Conservation (phyloP, 768 basidiomycete species). For the Lyophyllum shimeji region DNA sequence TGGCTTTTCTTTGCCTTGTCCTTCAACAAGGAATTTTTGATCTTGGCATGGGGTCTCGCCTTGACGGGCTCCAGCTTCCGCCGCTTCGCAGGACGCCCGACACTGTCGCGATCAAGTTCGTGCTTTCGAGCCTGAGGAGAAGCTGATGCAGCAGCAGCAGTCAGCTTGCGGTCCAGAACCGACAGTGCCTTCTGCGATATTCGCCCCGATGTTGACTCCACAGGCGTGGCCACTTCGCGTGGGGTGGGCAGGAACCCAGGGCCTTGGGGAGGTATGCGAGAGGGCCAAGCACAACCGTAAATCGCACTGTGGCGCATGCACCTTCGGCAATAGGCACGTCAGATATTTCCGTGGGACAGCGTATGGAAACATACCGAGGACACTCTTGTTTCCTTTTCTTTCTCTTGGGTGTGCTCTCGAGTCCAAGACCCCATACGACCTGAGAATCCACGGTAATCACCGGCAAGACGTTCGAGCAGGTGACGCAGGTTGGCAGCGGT, state of each 20-base stretch:
- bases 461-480: slow-evolving; percentile 69
- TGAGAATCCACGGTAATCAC: slow-evolving; percentile 74
- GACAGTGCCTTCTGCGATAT: slow-evolving; percentile 51
- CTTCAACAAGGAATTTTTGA: slow-evolving; percentile 12
- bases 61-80: slow-evolving; percentile 43
- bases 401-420: slow-evolving; percentile 52
- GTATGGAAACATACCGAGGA: slow-evolving; percentile 56
- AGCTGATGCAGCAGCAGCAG: slow-evolving; percentile 33
- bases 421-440: slow-evolving; percentile 70
- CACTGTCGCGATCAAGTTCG: slow-evolving; percentile 27
- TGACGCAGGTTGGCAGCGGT: slow-evolving; percentile 67
- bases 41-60: slow-evolving; percentile 26
- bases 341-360: slow-evolving; percentile 8
- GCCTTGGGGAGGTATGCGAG: slow-evolving; percentile 53
- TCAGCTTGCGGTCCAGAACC: slow-evolving; percentile 55
- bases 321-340: slow-evolving; percentile 30
- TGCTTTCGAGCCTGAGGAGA: slow-evolving; percentile 31
- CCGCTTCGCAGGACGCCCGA: slow-evolving; percentile 44
- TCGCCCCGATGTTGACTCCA: slow-evolving; percentile 44
- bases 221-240: slow-evolving; percentile 50
- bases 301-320: slow-evolving; percentile 83
- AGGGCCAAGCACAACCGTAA: slow-evolving; percentile 71
- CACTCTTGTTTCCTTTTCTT: slow-evolving; percentile 69
- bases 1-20: slow-evolving; percentile 13
- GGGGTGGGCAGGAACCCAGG: slow-evolving; percentile 44